phyloP scores from a whole-genome alignment of 1,284 basidiomycete species.

The Fistulinella cinereoalba region DNA sequence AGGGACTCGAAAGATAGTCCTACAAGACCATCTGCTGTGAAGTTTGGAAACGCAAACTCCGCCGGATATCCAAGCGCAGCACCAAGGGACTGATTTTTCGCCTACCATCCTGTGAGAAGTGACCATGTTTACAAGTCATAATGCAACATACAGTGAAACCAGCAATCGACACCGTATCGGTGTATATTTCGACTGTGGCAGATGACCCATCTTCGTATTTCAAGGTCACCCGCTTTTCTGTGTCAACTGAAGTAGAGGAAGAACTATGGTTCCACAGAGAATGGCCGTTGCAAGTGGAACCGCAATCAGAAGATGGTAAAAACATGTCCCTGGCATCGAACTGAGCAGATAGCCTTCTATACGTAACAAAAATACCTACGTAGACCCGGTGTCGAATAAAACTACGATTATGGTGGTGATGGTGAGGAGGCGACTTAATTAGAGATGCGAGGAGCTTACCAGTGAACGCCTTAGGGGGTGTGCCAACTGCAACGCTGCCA shows the following conservation, averaged over 20 bases:
- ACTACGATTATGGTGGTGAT: slow-evolving; percentile 26
- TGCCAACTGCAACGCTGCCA: slow-evolving; percentile 33
- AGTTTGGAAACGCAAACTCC: slow-evolving; percentile 16
- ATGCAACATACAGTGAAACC: slow-evolving; percentile 23
- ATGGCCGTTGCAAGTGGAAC: slow-evolving; percentile 31
- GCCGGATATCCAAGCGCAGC: slow-evolving; percentile 28
- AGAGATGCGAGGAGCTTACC: slow-evolving; percentile 4
- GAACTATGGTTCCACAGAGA: slow-evolving; percentile 32
- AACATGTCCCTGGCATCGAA: slow-evolving; percentile 14
- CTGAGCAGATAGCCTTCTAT: background rate
- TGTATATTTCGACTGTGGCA: slow-evolving; percentile 49
- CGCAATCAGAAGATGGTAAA: slow-evolving; percentile 19
- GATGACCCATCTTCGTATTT: slow-evolving; percentile 55
- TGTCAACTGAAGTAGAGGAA: slow-evolving; percentile 37
- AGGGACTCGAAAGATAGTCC: slow-evolving; percentile 33
- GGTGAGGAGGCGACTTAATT: background rate
- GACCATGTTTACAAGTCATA: background rate
- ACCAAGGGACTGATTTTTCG: slow-evolving; percentile 30
- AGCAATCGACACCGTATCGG: slow-evolving; percentile 44
- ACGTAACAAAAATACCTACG: slow-evolving; percentile 5
- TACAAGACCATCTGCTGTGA: slow-evolving; percentile 33
- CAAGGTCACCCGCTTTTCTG: slow-evolving; percentile 41
- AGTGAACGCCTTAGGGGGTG: slow-evolving; percentile 23
- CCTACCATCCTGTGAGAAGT: slow-evolving; percentile 13
- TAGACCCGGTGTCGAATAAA: slow-evolving; percentile 38